Evolutionary conservation across 345 rosid genomes (phyloP), one percentile per base, ranked within the genome.

Genomic region (Kandelia obovata): DNA sequence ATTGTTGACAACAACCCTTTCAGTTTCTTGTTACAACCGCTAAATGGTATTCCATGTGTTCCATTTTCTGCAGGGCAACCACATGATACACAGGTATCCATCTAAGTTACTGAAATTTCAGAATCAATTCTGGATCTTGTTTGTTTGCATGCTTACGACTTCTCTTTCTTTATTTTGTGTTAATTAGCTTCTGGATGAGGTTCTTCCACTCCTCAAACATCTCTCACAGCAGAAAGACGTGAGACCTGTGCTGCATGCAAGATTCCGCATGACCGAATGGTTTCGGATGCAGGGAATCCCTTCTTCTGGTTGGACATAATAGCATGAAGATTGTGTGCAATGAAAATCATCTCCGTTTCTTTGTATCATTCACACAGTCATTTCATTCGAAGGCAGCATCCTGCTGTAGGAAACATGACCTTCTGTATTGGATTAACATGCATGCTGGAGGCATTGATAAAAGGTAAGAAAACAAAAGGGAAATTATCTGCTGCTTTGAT

Each of bases 251-350:
- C 92, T 96, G 4, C 76, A 86, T 25, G 95, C 90, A 30, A 85
- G 87, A 62, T 96, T 90, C 78, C 90, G 59, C 80, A 96, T 96
- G 99, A 92, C 92, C 0, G 95, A 96, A 72, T 96, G 99, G 99
- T 96, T 96, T 81, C 89, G 85, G 77, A 90, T 83, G 72, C 96
- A 89, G 64, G 98, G 98, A 60, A 92, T 96, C 75, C 95, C 98
- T 53, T 71, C 91, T 30, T 81, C 92, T 46, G 69, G 86, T 64
- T 79, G 69, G 84, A 79, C 75, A 31, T 28, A 53, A 21, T 71
- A 77, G 76, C 49, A 31, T 53, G 49, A 56, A 60, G 47, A 70
- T 62, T 21, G 6, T 32, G 43, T 7, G 20, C 58, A 39, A 57
- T 8, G 58, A 43, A 53, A 66, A 51, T 61, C 6, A 2, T 23